Base-by-base conservation (phyloP, 805 yeast genomes). In the Wickerhamiella galacta region DNA sequence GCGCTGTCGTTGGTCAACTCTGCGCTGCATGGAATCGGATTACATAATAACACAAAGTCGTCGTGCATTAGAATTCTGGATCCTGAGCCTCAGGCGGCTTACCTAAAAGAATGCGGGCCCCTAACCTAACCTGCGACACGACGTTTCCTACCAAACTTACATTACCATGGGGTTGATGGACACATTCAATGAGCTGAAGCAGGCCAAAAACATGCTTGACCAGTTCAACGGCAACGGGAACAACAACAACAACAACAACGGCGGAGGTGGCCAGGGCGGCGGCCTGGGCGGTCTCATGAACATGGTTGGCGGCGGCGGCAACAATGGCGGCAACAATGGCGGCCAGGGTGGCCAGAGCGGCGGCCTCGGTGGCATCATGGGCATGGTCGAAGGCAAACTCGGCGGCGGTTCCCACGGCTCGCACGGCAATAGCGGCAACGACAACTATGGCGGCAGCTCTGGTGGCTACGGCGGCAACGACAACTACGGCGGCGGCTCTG, bases 331-430 rank as follows among this genome's bases (percentile, higher is more conserved):
- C 25, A 19, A 22, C 30, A 4, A 20, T 10, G 27, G 31, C 17
- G 29, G 32, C 23, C 22, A 28, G 23, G 25, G 31, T 15, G n/a
- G n/a, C n/a, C n/a, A n/a, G n/a, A n/a, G n/a, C n/a, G n/a, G n/a
- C n/a, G n/a, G n/a, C n/a, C n/a, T n/a, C n/a, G n/a, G n/a, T n/a
- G n/a, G n/a, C n/a, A n/a, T 12, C 32, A 35, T 27, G 41, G 39
- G 33, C 37, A 46, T 31, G 45, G 49, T 37, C 45, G 48, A 21
- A 44, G 32, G n/a, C n/a, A 36, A 48, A 53, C n/a, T n/a, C n/a
- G n/a, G n/a, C n/a, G n/a, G n/a, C n/a, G n/a, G n/a, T n/a, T n/a
- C n/a, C n/a, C n/a, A n/a, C n/a, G n/a, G n/a, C n/a, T n/a, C n/a
- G n/a, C n/a, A n/a, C 32, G 31, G 31, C 25, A 20, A 21, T 10